Evolutionary conservation across 805 yeast species (phyloP).

Genomic region (Cyberlindnera amylophila): DNA sequence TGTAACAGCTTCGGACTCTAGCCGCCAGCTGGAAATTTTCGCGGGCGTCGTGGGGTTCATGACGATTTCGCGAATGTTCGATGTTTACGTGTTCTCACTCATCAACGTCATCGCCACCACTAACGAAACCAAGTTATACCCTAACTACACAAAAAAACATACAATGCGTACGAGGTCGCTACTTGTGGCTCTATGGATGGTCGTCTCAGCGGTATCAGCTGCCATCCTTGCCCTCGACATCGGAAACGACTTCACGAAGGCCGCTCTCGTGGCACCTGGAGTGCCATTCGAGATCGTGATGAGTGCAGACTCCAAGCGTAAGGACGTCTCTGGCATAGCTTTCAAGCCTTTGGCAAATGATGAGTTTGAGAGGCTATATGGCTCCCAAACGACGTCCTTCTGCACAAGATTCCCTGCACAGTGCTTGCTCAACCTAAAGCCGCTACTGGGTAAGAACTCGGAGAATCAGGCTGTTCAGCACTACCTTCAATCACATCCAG

Average conservation of each 20-base stretch:
- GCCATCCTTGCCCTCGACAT: conserved; percentile 86
- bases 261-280: conserved; percentile 86
- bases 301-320: conserved; percentile 88
- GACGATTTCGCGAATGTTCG: background rate
- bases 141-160: no score
- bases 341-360: conserved; percentile 43
- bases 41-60: no score
- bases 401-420: conserved; percentile 71
- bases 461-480: conserved; percentile 42
- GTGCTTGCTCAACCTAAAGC: conserved; percentile 64
- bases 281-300: conserved; percentile 83
- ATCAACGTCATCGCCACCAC: background rate
- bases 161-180: conserved; percentile 6
- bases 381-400: conserved; percentile 66
- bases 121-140: no score
- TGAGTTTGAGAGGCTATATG: conserved; percentile 67
- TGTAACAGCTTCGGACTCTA: no score
- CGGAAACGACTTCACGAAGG: conserved; percentile 85
- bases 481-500: conserved; percentile 58
- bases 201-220: conserved; percentile 29
- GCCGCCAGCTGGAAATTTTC: no score
- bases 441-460: conserved; percentile 62
- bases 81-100: background rate
- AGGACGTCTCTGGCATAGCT: conserved; percentile 78
- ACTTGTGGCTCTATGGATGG: conserved; percentile 5